Base-by-base conservation (phyloP, 805 yeast genomes). In the Saccharomycopsis amapae region DNA sequence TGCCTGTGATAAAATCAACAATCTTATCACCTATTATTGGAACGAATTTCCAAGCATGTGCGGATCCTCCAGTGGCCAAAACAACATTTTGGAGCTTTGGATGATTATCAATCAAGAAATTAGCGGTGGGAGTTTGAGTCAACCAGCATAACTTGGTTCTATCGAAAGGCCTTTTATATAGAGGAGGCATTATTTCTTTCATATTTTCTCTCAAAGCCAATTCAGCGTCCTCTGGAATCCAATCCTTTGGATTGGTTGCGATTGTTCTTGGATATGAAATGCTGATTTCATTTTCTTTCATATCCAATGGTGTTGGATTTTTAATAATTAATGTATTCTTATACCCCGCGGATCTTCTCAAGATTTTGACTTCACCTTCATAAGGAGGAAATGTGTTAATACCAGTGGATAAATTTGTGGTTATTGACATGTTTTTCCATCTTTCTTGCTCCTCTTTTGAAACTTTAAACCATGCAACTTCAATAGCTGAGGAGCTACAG, bases 61-160 rank as follows among this genome's bases (percentile, higher is more conserved):
- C 69, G 15, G 67, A 62, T 46, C 65, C 71, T 32, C 71, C 71
- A 32, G 65, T 59, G 17, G 64, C 64, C 12, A 71, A 65, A 40
- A 50, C 60, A 1, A 67, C 37, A 20, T 40, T 23, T 23, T 33
- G 7, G 15, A n/a, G 44, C n/a, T 58, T 53, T 22, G 66, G 66
- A 40, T 61, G 64, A 5, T 56, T 54, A 33, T 59, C 55, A 26
- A 63, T 54, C 13, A 63, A 51, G 48, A 62, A 62, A 38, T 59
- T 55, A 32, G 65, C 54, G 36, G 61, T 64, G 9, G 62, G 58
- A 1, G 67, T 58, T 38, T 63, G 67, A 1, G 71, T 62, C 40
- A 64, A 61, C 67, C 68, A 64, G 41, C 68, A 63, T 30, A 62
- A 54, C 44, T 58, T 60, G 5, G 62, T 45, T 3, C 56, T 55